Evolutionary conservation across 805 yeast genomes (phyloP).

Genomic region (Kazachstania africana): DNA sequence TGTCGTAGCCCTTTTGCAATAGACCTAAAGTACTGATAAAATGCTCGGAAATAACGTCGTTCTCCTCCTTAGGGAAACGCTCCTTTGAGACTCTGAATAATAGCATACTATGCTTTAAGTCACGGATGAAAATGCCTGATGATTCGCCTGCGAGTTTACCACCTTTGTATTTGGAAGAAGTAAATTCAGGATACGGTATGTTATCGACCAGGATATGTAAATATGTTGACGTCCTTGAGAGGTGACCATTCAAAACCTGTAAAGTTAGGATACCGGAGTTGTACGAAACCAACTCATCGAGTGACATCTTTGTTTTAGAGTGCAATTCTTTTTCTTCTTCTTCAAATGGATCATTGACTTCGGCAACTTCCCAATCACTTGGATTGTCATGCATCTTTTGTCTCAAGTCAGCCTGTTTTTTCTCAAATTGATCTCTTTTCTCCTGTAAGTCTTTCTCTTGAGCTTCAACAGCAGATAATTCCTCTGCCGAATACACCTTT

Average conservation of each 20-base stretch:
- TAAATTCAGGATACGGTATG: conserved; percentile 44
- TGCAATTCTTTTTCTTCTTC: conserved; percentile 19
- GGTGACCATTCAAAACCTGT: conserved; percentile 38
- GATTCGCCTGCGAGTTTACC: conserved; percentile 35
- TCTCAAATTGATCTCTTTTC: conserved; percentile 28
- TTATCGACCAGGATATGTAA: conserved; percentile 60
- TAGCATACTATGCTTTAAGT: conserved; percentile 47
- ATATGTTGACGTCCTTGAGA: conserved; percentile 36
- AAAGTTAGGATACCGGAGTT: conserved; percentile 55
- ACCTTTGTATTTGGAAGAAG: conserved; percentile 37
- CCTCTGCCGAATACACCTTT: conserved; percentile 51
- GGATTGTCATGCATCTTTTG: conserved; percentile 46
- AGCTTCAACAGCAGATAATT: conserved; percentile 36
- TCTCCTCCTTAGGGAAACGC: conserved; percentile 33
- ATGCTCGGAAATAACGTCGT: conserved; percentile 42
- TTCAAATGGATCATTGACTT: conserved; percentile 33
- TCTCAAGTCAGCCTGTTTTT: conserved; percentile 38
- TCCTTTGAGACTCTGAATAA: conserved; percentile 47
- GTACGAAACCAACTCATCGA: conserved; percentile 38
- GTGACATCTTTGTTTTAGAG: conserved; percentile 34
- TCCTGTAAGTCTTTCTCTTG: conserved; percentile 30
- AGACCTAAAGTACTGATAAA: conserved; percentile 41
- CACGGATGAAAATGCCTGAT: conserved; percentile 58
- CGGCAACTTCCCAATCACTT: conserved; percentile 52
- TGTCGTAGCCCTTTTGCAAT: conserved; percentile 36